These are phyloP conservation scores for Populus hybrid DNA, from an alignment of 441 rosid genomes.

Conservation along the genomic window DNA sequence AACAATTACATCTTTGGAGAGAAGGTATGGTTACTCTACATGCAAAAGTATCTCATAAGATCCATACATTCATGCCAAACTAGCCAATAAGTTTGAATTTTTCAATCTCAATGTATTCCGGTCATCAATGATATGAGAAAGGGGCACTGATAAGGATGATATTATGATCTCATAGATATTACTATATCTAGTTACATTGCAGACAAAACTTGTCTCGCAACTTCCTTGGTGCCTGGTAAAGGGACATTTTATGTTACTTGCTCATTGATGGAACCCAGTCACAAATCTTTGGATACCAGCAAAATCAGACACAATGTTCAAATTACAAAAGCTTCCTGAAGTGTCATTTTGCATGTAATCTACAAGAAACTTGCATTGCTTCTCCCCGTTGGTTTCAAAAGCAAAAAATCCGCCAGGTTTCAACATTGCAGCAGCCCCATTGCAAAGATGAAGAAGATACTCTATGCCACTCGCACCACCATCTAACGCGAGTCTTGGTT, in stretches of 20 bases:
- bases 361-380: background rate
- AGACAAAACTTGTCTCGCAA: background rate
- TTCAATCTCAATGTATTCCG: background rate
- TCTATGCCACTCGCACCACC: conserved; percentile 71
- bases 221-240: background rate
- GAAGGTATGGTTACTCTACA: background rate
- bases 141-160: background rate
- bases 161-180: background rate
- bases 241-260: conserved; percentile 7
- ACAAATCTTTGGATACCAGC: conserved; percentile 64
- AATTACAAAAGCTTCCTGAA: too few species aligned
- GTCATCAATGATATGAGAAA: background rate
- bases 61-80: background rate
- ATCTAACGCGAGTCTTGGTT: conserved; percentile 81
- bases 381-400: conserved; percentile 34
- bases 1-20: background rate
- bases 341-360: too few species aligned
- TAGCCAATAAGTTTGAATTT: background rate
- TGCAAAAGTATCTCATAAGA: background rate
- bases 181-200: background rate
- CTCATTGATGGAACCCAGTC: conserved; percentile 55
- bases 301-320: conserved; percentile 53
- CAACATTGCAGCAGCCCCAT: conserved; percentile 63
- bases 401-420: conserved; percentile 78
- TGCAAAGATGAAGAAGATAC: conserved; percentile 62